Conservation (phyloP, 2,329 filamentous ascomycete genomes). For the Scytalidium sp. region DNA sequence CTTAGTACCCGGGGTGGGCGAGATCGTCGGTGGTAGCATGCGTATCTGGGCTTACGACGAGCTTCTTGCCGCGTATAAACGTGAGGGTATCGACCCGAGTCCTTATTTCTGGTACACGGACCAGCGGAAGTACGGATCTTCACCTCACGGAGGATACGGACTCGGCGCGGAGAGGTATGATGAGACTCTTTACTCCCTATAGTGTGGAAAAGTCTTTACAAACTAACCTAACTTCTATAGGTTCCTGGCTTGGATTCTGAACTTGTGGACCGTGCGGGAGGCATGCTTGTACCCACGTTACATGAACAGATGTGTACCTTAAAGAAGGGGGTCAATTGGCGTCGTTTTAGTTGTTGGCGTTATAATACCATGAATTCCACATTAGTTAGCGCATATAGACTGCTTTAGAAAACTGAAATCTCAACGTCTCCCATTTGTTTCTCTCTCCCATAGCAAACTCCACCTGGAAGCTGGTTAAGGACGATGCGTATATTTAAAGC, state of each 20-base stretch:
- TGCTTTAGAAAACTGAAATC: no score
- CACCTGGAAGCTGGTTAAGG: no score
- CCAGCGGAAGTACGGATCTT: constrained; percentile 81
- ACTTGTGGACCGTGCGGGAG: constrained; percentile 62
- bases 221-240: constrained; percentile 31
- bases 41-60: no score
- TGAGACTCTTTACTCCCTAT: neutral
- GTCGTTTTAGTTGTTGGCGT: neutral
- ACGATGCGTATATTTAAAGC: no score
- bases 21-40: no score
- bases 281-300: constrained; percentile 77
- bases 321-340: constrained; percentile 18
- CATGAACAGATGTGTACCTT: constrained; percentile 79
- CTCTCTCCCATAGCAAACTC: no score
- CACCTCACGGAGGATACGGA: constrained; percentile 88
- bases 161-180: constrained; percentile 70
- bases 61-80: no score
- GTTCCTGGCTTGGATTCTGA: constrained; percentile 60
- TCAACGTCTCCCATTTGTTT: no score
- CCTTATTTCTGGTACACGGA: constrained; percentile 32
- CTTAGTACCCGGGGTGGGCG: no score
- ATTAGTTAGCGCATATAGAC: no score
- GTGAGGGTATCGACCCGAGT: no score
- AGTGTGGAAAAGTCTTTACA: neutral
- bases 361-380: neutral